These are phyloP conservation scores for Alternaria solani DNA, from an alignment of 2,329 filamentous ascomycete species.

Conservation along the genomic window DNA sequence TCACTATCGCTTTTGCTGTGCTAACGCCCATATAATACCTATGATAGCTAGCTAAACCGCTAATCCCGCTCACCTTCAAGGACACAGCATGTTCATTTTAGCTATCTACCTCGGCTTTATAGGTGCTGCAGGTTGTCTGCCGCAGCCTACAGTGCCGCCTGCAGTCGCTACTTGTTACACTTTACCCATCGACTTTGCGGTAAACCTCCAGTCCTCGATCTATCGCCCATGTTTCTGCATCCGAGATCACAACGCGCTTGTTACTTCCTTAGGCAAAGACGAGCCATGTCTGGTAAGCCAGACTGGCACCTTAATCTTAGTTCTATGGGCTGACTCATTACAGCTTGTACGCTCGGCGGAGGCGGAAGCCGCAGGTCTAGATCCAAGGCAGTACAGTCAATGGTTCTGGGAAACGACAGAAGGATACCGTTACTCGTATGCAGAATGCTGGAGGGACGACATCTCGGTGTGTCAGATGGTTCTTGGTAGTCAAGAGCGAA, in stretches of 20 bases:
- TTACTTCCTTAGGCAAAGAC: not conserved
- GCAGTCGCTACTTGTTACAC: not conserved
- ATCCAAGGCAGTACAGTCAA: slow-evolving; percentile 1
- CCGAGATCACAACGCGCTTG: slow-evolving; percentile 1
- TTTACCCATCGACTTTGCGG: slow-evolving; percentile 2
- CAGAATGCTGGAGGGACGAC: slow-evolving; percentile 2
- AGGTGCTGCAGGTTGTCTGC: not conserved
- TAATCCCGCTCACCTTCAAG: not conserved
- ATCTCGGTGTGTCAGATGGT: not conserved
- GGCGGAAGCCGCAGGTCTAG: not conserved
- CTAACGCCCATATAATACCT: not conserved
- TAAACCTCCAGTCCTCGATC: not conserved
- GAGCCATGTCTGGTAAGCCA: slow-evolving; percentile 2
- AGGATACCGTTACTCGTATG: slow-evolving; percentile 4
- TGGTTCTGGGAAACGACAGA: slow-evolving; percentile 4
- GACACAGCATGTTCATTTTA: not conserved
- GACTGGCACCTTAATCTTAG: not conserved
- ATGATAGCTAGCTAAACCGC: not conserved
- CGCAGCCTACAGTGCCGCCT: not conserved
- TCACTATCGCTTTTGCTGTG: not conserved
- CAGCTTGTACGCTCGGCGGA: slow-evolving; percentile 2
- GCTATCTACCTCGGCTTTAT: not conserved
- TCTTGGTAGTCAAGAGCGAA: slow-evolving; percentile 1
- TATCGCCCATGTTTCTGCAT: slow-evolving; percentile 4
- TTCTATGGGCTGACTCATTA: not conserved